phyloP scores from a whole-genome alignment of 768 basidiomycete species.

The Russula foetens region DNA sequence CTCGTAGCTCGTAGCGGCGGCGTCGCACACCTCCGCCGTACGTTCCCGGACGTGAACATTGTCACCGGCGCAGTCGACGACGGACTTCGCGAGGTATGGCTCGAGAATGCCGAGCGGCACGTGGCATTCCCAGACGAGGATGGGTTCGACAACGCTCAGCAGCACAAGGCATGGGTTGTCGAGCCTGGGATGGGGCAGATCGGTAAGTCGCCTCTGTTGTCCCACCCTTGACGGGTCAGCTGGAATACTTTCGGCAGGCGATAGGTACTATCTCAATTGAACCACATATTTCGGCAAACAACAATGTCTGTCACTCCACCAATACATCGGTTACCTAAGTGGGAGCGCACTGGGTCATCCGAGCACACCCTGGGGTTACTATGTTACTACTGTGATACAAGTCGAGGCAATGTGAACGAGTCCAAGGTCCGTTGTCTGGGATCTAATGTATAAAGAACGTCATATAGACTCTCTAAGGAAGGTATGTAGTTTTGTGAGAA shows the following conservation, averaged over 20 bases:
- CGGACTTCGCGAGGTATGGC: constrained; percentile 65
- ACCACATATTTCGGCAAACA: neutral
- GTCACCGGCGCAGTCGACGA: constrained; percentile 82
- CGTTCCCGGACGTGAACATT: constrained; percentile 81
- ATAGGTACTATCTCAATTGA: constrained; percentile 32
- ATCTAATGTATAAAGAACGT: neutral
- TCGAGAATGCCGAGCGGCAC: constrained; percentile 39
- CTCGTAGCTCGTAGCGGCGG: constrained; percentile 81
- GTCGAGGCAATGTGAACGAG: neutral
- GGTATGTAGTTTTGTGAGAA: neutral
- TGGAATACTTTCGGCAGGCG: constrained; percentile 25
- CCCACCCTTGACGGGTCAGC: neutral
- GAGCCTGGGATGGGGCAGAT: constrained; percentile 88
- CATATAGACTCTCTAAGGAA: neutral
- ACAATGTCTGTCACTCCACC: neutral
- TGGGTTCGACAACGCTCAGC: constrained; percentile 30
- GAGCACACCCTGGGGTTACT: neutral
- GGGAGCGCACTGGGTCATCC: neutral
- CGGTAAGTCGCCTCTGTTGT: constrained; percentile 36
- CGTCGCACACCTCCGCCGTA: constrained; percentile 62
- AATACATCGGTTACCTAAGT: neutral
- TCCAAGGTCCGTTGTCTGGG: neutral
- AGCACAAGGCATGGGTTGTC: constrained; percentile 67
- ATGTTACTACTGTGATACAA: constrained; percentile 1
- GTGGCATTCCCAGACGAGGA: constrained; percentile 31